A percentile compares a stretch with the other conserved stretches of the same genome.
Evolutionary conservation across 2,329 filamentous ascomycete species (phyloP).

Genomic region (Talaromyces islandicus): DNA sequence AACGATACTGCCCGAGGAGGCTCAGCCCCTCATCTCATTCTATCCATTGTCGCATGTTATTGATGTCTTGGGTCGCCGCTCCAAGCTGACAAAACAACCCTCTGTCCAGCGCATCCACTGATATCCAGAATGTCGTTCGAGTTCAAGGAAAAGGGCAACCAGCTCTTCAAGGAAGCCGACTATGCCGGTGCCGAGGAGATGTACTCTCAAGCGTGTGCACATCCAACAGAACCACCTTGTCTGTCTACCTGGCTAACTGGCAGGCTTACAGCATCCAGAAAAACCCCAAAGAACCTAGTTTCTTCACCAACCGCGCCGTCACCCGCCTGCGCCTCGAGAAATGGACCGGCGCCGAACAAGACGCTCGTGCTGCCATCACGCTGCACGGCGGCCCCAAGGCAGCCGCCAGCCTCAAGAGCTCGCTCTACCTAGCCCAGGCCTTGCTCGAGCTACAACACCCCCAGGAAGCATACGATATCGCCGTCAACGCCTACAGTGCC

Average conservation of each 20-base stretch:
- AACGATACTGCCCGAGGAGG: not conserved
- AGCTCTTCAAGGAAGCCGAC: constrained; percentile 40
- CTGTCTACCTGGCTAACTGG: not conserved
- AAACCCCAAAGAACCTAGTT: constrained; percentile 67
- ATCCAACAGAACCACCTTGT: not conserved
- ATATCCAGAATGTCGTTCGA: constrained; percentile 19
- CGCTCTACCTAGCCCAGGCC: constrained; percentile 77
- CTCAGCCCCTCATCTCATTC: not conserved
- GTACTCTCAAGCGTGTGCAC: constrained; percentile 40
- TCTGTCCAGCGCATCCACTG: not conserved
- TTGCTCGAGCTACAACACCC: constrained; percentile 68
- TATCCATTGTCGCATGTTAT: not conserved
- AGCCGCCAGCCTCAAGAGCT: constrained; percentile 68
- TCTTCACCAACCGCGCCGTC: constrained; percentile 89
- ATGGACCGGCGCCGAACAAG: constrained; percentile 69
- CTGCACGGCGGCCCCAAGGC: constrained; percentile 46
- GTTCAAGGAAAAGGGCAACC: constrained; percentile 40
- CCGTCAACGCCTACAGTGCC: constrained; percentile 65
- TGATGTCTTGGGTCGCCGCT: not conserved
- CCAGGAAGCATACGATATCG: constrained; percentile 66
- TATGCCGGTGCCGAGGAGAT: constrained; percentile 41
- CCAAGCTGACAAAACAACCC: not conserved
- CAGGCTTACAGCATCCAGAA: constrained; percentile 59
- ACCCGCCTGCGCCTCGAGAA: constrained; percentile 67
- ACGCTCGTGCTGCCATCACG: constrained; percentile 69